Evolutionary conservation across 345 rosid species (phyloP).

Genomic region (Tarenaya hassleriana): DNA sequence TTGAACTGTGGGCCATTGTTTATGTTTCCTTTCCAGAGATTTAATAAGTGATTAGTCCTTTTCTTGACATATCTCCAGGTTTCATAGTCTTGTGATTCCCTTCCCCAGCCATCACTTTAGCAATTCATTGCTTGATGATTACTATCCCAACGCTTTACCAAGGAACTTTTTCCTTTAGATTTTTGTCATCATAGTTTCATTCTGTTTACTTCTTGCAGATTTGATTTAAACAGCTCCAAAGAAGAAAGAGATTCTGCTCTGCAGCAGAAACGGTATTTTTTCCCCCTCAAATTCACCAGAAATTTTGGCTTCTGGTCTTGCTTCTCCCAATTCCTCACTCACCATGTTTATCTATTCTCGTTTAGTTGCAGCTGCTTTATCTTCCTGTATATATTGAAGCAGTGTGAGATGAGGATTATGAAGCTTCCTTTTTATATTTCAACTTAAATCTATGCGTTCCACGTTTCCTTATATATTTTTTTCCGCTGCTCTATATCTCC

Average conservation of each 20-base stretch:
- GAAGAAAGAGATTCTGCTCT: constrained; percentile 55
- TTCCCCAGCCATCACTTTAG: background rate
- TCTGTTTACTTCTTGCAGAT: constrained; percentile 39
- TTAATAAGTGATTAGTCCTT: constrained; percentile 12
- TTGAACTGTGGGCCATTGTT: no score
- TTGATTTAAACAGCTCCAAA: constrained; percentile 53
- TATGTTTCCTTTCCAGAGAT: constrained; percentile 7
- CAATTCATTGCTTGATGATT: background rate
- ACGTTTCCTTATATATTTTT: constrained; percentile 15
- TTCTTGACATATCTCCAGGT: background rate
- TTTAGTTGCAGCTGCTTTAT: constrained; percentile 16
- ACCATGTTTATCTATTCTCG: constrained; percentile 7
- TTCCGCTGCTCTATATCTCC: constrained; percentile 11
- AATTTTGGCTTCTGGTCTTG: constrained; percentile 15
- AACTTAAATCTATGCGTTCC: constrained; percentile 2
- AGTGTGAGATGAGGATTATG: constrained; percentile 7
- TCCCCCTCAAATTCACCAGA: constrained; percentile 4
- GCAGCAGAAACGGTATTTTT: constrained; percentile 52
- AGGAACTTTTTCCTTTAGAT: constrained; percentile 12
- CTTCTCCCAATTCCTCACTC: constrained; percentile 8
- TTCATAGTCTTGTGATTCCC: no score
- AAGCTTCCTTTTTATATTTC: constrained; percentile 5
- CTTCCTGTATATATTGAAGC: constrained; percentile 2
- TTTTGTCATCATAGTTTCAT: constrained; percentile 3
- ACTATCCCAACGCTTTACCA: background rate